These are phyloP conservation scores for Sporothrix luriei DNA, from an alignment of 2,329 filamentous ascomycete species.

Conservation along the genomic window DNA sequence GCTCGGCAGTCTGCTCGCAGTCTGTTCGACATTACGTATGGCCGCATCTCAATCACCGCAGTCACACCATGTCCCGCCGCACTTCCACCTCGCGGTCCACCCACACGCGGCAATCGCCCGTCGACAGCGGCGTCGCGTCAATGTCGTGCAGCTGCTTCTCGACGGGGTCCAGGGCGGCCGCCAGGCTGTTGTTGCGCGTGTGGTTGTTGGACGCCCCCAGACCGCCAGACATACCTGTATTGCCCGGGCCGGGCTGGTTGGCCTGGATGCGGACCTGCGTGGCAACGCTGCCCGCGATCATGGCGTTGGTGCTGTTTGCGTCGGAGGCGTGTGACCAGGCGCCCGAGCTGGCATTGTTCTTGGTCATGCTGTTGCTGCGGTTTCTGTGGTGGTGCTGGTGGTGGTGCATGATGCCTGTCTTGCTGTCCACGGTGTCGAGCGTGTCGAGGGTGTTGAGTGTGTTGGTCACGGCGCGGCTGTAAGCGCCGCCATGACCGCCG, in stretches of 20 bases:
- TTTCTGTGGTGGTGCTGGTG: not conserved
- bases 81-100: conserved; percentile 37
- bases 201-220: not conserved
- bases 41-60: not conserved
- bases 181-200: conserved; percentile 27
- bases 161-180: conserved; percentile 30
- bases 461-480: conserved; percentile 24
- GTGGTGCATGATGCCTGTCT: conserved; percentile 5
- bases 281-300: conserved; percentile 19
- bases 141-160: conserved; percentile 38
- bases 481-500: conserved; percentile 16
- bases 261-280: conserved; percentile 31
- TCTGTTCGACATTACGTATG: not conserved
- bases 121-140: conserved; percentile 31
- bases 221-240: not conserved
- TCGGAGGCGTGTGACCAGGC: conserved; percentile 32
- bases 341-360: conserved; percentile 1
- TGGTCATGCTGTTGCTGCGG: not conserved
- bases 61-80: conserved; percentile 17
- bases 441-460: conserved; percentile 6
- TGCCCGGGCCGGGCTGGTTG: conserved; percentile 10
- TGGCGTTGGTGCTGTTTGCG: conserved; percentile 16
- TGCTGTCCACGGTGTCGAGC: conserved; percentile 23
- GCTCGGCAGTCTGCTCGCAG: not conserved
- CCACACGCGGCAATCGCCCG: conserved; percentile 32